Conservation (phyloP, 164 flowering plant genomes). For the Annona squamosa region DNA sequence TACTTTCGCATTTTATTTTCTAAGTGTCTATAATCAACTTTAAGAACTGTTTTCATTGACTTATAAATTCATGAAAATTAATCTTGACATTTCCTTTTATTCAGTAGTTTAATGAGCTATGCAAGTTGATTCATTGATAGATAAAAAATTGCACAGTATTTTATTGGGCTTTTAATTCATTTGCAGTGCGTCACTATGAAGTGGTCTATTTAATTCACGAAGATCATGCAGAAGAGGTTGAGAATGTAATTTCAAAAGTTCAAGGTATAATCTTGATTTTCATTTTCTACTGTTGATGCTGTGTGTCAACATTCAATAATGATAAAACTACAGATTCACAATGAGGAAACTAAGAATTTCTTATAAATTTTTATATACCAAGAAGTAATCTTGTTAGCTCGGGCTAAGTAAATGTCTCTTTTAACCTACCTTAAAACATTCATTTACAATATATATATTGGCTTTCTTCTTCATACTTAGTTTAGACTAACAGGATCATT, state of each 20-base stretch:
- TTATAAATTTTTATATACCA: too few relatives aligned
- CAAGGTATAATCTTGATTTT: constrained; percentile 40
- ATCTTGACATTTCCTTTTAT: background rate
- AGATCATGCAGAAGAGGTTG: constrained; percentile 64
- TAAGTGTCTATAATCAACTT: background rate
- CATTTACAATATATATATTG: too few relatives aligned
- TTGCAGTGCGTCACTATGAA: constrained; percentile 91
- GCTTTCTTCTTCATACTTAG: too few relatives aligned
- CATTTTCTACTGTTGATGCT: background rate
- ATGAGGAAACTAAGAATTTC: too few relatives aligned
- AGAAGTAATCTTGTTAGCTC: too few relatives aligned
- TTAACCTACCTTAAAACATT: too few relatives aligned
- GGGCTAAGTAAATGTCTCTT: too few relatives aligned
- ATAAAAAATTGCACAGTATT: background rate
- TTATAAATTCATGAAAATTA: background rate
- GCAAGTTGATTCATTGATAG: background rate
- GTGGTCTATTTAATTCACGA: constrained; percentile 86
- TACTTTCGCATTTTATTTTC: background rate
- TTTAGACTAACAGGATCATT: too few relatives aligned
- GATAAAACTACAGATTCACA: background rate
- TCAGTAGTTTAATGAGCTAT: background rate
- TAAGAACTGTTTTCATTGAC: background rate
- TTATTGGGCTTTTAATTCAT: constrained; percentile 2
- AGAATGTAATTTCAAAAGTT: constrained; percentile 62
- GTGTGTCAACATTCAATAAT: background rate